These are phyloP conservation scores for Casuarina glauca DNA, from an alignment of 306 rosid genomes.

Conservation along the genomic window DNA sequence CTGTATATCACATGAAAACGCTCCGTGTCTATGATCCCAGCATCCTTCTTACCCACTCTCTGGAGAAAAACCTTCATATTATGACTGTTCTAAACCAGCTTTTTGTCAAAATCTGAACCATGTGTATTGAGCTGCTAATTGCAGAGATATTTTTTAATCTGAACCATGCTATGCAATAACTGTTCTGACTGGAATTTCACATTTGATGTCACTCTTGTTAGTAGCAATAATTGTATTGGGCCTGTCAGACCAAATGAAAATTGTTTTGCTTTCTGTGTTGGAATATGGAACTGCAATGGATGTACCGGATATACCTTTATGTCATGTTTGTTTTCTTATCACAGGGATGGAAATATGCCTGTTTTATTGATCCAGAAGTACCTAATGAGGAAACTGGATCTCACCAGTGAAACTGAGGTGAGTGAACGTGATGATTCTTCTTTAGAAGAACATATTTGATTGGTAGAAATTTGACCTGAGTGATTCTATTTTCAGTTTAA, in stretches of 20 bases:
- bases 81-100: background rate
- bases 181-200: background rate
- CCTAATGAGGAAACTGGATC: conserved; percentile 62
- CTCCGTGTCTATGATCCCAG: background rate
- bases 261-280: background rate
- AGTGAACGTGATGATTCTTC: background rate
- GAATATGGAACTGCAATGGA: conserved; percentile 10
- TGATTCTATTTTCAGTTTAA: conserved; percentile 3
- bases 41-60: background rate
- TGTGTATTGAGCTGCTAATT: background rate
- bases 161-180: background rate
- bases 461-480: background rate
- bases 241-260: background rate
- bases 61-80: background rate
- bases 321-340: conserved; percentile 23
- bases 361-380: conserved; percentile 65
- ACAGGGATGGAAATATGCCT: conserved; percentile 66
- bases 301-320: conserved; percentile 11
- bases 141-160: background rate
- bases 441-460: background rate
- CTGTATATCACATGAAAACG: background rate
- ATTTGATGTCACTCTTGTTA: background rate
- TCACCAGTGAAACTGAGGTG: conserved; percentile 71
- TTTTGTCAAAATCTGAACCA: background rate
- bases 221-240: background rate